These are phyloP conservation scores for Fusarium anguioides DNA, from an alignment of 2,329 filamentous ascomycete genomes.

Conservation along the genomic window DNA sequence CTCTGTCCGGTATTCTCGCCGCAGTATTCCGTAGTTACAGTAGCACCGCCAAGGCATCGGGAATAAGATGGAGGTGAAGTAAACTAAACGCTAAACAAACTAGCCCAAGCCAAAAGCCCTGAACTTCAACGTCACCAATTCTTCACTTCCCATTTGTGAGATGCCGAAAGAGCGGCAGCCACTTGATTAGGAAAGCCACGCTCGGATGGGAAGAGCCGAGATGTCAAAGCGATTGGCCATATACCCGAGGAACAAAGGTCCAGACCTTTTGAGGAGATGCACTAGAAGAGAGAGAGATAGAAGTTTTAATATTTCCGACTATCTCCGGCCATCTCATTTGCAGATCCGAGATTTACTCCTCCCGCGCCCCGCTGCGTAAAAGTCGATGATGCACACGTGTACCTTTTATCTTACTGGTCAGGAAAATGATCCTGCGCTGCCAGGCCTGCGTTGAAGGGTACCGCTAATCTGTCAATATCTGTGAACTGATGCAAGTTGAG, in stretches of 20 bases:
- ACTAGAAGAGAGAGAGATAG: conserved; percentile 8
- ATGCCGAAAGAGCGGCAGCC: conserved; percentile 22
- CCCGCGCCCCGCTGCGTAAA: too few relatives aligned
- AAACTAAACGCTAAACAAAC: conserved; percentile 12
- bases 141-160: background rate
- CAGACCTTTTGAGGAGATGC: background rate
- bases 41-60: conserved; percentile 18
- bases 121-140: background rate
- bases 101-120: conserved; percentile 20
- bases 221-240: conserved; percentile 1
- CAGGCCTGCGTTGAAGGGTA: background rate
- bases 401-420: background rate
- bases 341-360: conserved; percentile 29
- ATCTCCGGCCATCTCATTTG: conserved; percentile 28
- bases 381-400: background rate
- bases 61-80: conserved; percentile 41
- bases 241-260: background rate
- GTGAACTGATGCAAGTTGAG: background rate
- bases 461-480: background rate
- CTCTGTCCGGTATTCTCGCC: conserved; percentile 8
- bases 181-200: conserved; percentile 13
- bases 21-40: conserved; percentile 3
- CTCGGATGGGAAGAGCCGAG: conserved; percentile 18
- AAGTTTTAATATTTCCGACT: conserved; percentile 2
- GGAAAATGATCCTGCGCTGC: background rate